A percentile compares a stretch with the other conserved stretches of the same genome.
Evolutionary conservation across 805 yeast species (phyloP).

Genomic region (Yamadazyma takamatsuzukensis): DNA sequence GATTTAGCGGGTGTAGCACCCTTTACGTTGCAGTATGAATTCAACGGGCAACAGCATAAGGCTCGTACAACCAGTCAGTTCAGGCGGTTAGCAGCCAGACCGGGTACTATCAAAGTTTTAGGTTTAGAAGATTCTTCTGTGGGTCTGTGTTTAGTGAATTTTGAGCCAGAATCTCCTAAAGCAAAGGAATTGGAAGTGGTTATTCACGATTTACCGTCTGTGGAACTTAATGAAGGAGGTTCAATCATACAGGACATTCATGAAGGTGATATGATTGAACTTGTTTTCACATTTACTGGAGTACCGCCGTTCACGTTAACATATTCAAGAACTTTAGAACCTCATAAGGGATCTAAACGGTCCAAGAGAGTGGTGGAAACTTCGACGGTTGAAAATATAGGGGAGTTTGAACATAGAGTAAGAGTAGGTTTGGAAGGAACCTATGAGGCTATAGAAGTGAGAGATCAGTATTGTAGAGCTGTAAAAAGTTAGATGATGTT

Average conservation of each 20-base stretch:
- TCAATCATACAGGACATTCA: constrained; percentile 76
- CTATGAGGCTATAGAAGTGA: constrained; percentile 87
- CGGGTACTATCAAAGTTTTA: constrained; percentile 69
- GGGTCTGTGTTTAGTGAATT: constrained; percentile 66
- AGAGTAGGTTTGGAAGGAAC: constrained; percentile 86
- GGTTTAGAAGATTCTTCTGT: constrained; percentile 73
- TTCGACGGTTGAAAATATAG: constrained; percentile 58
- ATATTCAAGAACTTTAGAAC: constrained; percentile 60
- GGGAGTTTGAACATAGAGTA: constrained; percentile 64
- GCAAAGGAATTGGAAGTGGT: constrained; percentile 25
- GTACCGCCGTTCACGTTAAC: constrained; percentile 87
- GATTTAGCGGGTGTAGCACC: constrained; percentile 78
- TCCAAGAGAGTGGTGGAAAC: constrained; percentile 23
- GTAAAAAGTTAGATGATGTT: too few species aligned
- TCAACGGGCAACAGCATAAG: constrained; percentile 57
- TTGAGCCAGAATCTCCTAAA: constrained; percentile 35
- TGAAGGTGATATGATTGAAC: constrained; percentile 92
- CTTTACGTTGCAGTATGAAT: constrained; percentile 68
- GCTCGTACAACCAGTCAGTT: constrained; percentile 49
- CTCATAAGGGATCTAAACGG: constrained; percentile 25
- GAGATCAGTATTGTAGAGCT: constrained; percentile 70
- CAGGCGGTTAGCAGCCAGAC: constrained; percentile 71
- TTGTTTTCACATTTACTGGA: constrained; percentile 78
- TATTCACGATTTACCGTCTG: constrained; percentile 60
- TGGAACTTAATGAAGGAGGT: constrained; percentile 79